Conservation (phyloP, 768 basidiomycete species). For the Serendipita sp. region DNA sequence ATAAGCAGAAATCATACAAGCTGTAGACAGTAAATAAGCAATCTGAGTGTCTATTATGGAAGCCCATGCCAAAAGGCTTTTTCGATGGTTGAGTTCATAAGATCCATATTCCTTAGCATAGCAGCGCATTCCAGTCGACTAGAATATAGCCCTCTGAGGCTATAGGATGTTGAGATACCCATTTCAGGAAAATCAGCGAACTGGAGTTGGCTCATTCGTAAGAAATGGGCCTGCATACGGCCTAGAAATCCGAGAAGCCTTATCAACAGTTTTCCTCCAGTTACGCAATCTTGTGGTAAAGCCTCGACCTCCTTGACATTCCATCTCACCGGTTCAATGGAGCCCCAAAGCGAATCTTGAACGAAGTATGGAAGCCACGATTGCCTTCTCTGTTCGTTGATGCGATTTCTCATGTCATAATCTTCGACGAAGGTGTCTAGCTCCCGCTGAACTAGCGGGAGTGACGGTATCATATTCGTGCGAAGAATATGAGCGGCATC, state of each 20-base stretch:
- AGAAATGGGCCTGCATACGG: background rate
- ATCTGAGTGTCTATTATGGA: background rate
- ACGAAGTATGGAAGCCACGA: background rate
- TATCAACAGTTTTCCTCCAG: background rate
- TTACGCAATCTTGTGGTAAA: background rate
- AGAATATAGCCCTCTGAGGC: background rate
- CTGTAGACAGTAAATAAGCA: background rate
- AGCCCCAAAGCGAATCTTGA: background rate
- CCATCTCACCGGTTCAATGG: background rate
- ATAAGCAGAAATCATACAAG: background rate
- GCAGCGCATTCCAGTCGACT: background rate
- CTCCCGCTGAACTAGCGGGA: background rate
- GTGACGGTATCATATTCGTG: background rate
- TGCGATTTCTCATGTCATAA: background rate
- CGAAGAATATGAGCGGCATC: background rate
- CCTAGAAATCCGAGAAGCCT: background rate
- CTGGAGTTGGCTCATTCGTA: background rate
- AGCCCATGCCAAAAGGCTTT: background rate
- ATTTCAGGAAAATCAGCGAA: background rate
- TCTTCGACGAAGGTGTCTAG: background rate
- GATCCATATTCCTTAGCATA: background rate
- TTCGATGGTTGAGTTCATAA: background rate
- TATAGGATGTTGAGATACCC: background rate
- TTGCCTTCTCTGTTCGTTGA: background rate
- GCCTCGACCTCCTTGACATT: background rate